Percentiles rank a stretch among this genome's conserved stretches.
Evolutionary conservation across 345 rosid genomes (phyloP).

Genomic region (Arabis hirsuta): DNA sequence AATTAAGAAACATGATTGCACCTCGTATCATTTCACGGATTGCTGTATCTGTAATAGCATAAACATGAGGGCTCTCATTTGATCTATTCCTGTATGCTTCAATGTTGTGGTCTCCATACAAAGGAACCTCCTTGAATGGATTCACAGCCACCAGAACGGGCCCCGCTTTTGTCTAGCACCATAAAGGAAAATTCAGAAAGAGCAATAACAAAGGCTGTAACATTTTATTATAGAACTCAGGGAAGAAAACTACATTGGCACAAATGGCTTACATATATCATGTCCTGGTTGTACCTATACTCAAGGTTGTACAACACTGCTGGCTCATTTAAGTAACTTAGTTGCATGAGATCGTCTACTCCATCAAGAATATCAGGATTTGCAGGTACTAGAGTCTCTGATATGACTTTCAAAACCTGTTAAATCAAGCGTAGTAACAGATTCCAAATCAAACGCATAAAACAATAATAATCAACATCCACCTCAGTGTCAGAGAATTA

Average conservation of each 20-base stretch:
- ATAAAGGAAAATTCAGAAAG: conserved; percentile 31
- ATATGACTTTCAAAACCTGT: conserved; percentile 71
- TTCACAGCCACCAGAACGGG: conserved; percentile 83
- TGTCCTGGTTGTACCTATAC: conserved; percentile 71
- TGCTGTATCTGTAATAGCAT: conserved; percentile 75
- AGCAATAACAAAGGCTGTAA: conserved; percentile 9
- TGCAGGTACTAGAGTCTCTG: conserved; percentile 74
- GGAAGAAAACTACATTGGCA: conserved; percentile 19
- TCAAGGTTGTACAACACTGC: conserved; percentile 85
- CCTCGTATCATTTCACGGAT: conserved; percentile 92
- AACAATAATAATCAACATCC: conserved; percentile 19
- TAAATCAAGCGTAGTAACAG: conserved; percentile 10
- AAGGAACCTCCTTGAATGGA: conserved; percentile 73
- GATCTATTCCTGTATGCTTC: conserved; percentile 59
- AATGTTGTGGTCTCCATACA: conserved; percentile 62
- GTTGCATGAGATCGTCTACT: conserved; percentile 83
- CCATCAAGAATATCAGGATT: conserved; percentile 90
- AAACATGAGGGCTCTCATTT: conserved; percentile 74
- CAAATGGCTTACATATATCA: conserved; percentile 73
- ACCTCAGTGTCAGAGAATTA: background rate
- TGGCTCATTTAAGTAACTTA: conserved; percentile 95
- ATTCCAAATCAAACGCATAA: conserved; percentile 4
- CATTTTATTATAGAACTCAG: conserved; percentile 19
- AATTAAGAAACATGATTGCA: conserved; percentile 38
- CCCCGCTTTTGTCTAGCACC: conserved; percentile 82